Evolutionary conservation across 768 basidiomycete genomes (phyloP), one percentile per base, ranked within the genome.

Genomic region (Pleurotus sapidus): DNA sequence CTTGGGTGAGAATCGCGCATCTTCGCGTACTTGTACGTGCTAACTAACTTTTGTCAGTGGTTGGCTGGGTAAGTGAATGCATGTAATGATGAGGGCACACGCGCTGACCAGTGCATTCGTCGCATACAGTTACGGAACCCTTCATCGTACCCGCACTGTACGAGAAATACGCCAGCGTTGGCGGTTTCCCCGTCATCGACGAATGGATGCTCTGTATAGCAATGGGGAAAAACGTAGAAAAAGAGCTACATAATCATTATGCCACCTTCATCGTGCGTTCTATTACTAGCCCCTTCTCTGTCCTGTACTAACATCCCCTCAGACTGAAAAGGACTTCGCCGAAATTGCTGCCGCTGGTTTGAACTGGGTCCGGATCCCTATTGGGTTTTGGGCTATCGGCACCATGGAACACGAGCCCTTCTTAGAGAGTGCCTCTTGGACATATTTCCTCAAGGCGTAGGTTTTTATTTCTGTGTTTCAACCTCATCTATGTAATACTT

Each of bases 331-430:
- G 57, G 90, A 91, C 69, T 89, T 91, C 65, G 83, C 84, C 9
- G 70, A 82, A 62, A 88, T 88, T 48, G 87, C 87, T 17, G 87
- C 77, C 42, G 93, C 92, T 11, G 94, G 93, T 3, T 78, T 95
- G 60, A 93, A 94, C 72, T 95, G 84, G 71, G 86, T 95, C 38
- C 85, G 93, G 53, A 88, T 95, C 50, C 89, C 93, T 1, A 80
- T 94, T 48, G 88, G 89, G 17, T 93, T 83, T 73, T 95, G 94
- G 94, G 90, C 88, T 7, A 89, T 95, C 61, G 91, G 93, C 65
- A 84, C 82, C 3, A 80, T 85, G 57, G 71, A 77, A 46, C 82
- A 78, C 47, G 95, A 95, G 69, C 93, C 94, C 1, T 95, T 91
- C 76, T 77, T 95, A n/a, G 72, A 81, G 20, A 80, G 84, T 59